Evolutionary conservation across 768 basidiomycete genomes (phyloP), one percentile per base, ranked within the genome.

Genomic region (Phaeolepiota aurea): DNA sequence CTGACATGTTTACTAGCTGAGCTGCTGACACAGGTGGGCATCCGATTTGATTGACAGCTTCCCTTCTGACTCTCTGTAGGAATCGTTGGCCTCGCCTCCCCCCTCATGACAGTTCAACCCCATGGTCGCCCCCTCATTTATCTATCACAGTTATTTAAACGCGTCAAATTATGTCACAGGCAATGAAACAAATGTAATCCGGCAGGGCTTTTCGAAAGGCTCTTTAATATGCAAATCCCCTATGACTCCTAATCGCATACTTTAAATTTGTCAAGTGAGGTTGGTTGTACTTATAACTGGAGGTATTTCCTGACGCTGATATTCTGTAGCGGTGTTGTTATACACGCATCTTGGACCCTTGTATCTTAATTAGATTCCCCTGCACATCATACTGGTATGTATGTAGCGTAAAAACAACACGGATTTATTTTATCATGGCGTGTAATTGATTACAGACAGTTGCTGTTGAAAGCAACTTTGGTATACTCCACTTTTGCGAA

Each of bases 11-110:
- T 33, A 41, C 16, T 20, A 75, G 78, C 76, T 41, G 78, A 81
- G 47, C 61, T 81, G 40, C 62, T 80, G 55, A 80, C 79, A 19
- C 78, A 80, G 72, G 77, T 74, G 42, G 53, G 56, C 37, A 16
- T 59, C 31, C 30, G 34, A 34, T 40, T 40, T 46, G 22, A 31
- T 25, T 40, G 13, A 11, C 20, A 12, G 14, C 37, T 20, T 40
- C 35, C 22, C 41, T 38, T 19, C n/a, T 38, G 34, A 41, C 43
- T 40, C 36, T 50, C 13, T 5, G 7, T 54, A 79, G 76, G 77
- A 79, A 59, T 78, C 77, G n/a, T 64, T 79, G 23, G 77, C 77
- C 40, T 78, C 77, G n/a, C 76, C 78, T n/a, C 74, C 77, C n/a
- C 73, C 76, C 19, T 69, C 66, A 53, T 71, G 55, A 28, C 25